Percentiles rank a stretch among this genome's conserved stretches.
Evolutionary conservation across 2,329 filamentous ascomycete genomes (phyloP).

Genomic region (Calonectria ilicicola): DNA sequence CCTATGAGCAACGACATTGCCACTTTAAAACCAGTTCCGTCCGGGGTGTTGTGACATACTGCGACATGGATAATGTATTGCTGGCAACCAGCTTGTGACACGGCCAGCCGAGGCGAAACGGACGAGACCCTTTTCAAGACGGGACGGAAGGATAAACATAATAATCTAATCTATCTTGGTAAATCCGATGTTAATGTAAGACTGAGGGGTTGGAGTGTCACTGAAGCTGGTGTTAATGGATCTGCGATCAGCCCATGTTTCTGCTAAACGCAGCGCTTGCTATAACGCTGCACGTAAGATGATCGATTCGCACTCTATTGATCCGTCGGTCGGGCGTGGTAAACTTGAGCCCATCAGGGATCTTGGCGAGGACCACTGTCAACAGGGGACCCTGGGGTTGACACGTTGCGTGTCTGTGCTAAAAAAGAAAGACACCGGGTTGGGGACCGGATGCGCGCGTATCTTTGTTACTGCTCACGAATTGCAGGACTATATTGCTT

Average conservation of each 20-base stretch:
- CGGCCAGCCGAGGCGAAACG: not conserved
- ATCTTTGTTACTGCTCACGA: not conserved
- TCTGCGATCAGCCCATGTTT: not conserved
- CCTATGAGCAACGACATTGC: not conserved
- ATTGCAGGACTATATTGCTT: not conserved
- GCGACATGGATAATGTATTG: not conserved
- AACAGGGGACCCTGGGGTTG: slow-evolving; percentile 3
- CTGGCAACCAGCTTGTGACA: not conserved
- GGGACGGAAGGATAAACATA: not conserved
- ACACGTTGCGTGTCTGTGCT: slow-evolving; percentile 2
- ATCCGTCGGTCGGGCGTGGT: not conserved
- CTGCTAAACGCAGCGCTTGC: not conserved
- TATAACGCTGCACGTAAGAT: not conserved
- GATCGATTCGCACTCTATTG: not conserved
- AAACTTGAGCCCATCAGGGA: not conserved
- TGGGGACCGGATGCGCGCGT: not conserved
- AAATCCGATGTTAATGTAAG: not conserved
- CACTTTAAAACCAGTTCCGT: not conserved
- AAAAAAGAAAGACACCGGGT: not conserved
- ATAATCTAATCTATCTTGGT: not conserved
- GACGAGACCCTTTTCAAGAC: not conserved
- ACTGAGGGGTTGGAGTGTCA: not conserved
- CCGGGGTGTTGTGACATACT: not conserved
- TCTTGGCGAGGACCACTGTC: not conserved
- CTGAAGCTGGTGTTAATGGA: not conserved